A percentile compares a stretch with the other conserved stretches of the same genome.
Evolutionary conservation across 805 yeast species (phyloP).

Genomic region (Candida corydali): DNA sequence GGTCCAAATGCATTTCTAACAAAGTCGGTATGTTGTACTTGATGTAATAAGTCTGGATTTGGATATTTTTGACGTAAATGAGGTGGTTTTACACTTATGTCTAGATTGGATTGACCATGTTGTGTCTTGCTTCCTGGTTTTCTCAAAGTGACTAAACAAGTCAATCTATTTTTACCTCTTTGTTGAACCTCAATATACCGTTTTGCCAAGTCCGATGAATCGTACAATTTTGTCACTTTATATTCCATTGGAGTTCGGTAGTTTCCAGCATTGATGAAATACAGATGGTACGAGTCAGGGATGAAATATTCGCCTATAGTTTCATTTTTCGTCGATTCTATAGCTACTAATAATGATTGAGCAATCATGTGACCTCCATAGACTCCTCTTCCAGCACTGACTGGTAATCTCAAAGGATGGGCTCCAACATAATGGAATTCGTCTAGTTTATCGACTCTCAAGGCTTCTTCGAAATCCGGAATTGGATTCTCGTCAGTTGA

Average conservation of each 20-base stretch:
- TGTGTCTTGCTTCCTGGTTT: conserved; percentile 10
- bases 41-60: conserved; percentile 21
- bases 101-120: conserved; percentile 4
- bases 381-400: conserved; percentile 54
- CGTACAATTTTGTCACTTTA: conserved; percentile 48
- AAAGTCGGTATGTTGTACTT: conserved; percentile 32
- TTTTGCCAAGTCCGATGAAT: conserved; percentile 50
- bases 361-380: conserved; percentile 72
- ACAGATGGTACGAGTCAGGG: conserved; percentile 62
- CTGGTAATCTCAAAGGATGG: conserved; percentile 31
- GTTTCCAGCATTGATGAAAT: conserved; percentile 55
- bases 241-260: conserved; percentile 45
- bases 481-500: conserved; percentile 8
- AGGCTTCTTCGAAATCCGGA: conserved; percentile 30
- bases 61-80: conserved; percentile 19
- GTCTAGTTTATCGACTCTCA: conserved; percentile 20
- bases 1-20: conserved; percentile 34
- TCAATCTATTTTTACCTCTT: conserved; percentile 45
- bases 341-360: conserved; percentile 59
- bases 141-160: conserved; percentile 46
- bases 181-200: conserved; percentile 56
- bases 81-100: conserved; percentile 15
- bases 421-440: conserved; percentile 29
- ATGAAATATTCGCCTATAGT: conserved; percentile 18
- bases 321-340: conserved; percentile 37